Base-by-base conservation (phyloP, 208 protist species). In the Acanthamoeba castellanii region DNA sequence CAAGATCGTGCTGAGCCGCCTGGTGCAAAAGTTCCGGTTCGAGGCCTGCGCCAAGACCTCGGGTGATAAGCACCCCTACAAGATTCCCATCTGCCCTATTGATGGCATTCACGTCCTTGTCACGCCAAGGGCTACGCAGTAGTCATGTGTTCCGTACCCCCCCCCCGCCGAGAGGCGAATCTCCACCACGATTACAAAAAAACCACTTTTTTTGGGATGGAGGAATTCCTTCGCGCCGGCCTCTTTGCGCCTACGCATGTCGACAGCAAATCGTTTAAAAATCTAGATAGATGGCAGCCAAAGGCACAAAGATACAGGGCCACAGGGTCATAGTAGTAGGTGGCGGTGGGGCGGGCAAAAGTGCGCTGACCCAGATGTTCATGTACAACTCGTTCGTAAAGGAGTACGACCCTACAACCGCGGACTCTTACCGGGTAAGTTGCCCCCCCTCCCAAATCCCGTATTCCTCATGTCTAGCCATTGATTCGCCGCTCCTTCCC, bases 381-480 rank as follows among this genome's bases (percentile, higher is more conserved):
- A 96, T 96, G 37, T 74, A 96, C 27, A 96, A 97, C 76, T 95
- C 97, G 70, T 97, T 97, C 88, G 96, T 97, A 11, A 61, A 95
- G 16, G 96, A 97, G 82, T 97, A 97, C 70, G 97, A 97, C 72
- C 97, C 97, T 42, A 97, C 97, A 16, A 92, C 66, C 85, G 92
- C 74, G 32, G 95, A 96, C 55, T 90, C 81, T 6, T 97, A 97
- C 76, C 94, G 96, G 50, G 47, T 88, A 92, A 13, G 18, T 9
- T 30, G 20, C 55, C 34, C 13, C 87, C 14, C 87, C 14, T 22
- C 42, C 85, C 3, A 18, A 45, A 25, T 92, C 87, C 25, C 2
- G 13, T 18, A 18, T 55, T 55, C 8, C 0, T 55, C 13, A 55
- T n/a, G n/a, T n/a, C n/a, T n/a, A n/a, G n/a, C n/a, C n/a, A 55